phyloP scores from a whole-genome alignment of 805 yeast genomes.

The Candida berthetii region DNA sequence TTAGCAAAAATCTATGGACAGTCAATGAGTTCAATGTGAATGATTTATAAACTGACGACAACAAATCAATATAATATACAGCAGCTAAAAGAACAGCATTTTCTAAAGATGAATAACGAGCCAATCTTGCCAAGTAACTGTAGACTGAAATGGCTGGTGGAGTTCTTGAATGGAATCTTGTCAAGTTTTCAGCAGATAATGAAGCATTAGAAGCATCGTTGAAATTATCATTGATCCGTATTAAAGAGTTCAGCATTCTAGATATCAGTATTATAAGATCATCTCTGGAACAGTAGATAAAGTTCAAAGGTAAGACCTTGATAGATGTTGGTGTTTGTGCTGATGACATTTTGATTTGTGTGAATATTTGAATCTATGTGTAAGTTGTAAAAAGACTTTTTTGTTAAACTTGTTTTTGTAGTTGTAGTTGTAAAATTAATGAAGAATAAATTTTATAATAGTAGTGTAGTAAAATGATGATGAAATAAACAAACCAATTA shows the following conservation, averaged over 20 bases:
- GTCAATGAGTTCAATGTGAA: slow-evolving; percentile 88
- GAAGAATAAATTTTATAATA: too few species aligned
- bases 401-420: too few species aligned
- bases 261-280: slow-evolving; percentile 70
- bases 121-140: slow-evolving; percentile 68
- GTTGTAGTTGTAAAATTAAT: too few species aligned
- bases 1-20: slow-evolving; percentile 84
- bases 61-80: slow-evolving; percentile 84
- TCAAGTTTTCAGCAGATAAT: slow-evolving; percentile 39
- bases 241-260: slow-evolving; percentile 74
- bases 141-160: slow-evolving; percentile 84
- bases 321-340: background rate
- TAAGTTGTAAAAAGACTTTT: too few species aligned
- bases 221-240: slow-evolving; percentile 61
- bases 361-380: background rate
- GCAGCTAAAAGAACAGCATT: slow-evolving; percentile 76
- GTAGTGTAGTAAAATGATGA: too few species aligned
- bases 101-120: slow-evolving; percentile 81
- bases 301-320: slow-evolving; percentile 24
- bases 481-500: too few species aligned
- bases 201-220: slow-evolving; percentile 20
- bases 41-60: slow-evolving; percentile 69
- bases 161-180: slow-evolving; percentile 89
- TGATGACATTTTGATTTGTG: background rate
- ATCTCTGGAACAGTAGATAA: slow-evolving; percentile 59